phyloP scores from a whole-genome alignment of 495 filamentous ascomycete species.

The Tirmania nivea region DNA sequence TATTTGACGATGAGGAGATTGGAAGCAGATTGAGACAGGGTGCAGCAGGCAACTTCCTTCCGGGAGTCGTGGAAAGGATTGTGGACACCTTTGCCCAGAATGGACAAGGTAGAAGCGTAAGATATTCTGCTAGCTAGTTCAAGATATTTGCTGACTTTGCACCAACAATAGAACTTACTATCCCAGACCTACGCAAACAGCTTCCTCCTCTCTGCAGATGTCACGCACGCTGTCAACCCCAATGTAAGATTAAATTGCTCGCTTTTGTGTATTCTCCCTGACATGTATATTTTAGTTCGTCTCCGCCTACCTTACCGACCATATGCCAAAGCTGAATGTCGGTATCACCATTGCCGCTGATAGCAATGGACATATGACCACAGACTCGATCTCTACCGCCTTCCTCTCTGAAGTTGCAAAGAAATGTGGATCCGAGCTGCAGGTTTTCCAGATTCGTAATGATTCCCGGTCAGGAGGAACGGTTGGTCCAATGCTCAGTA shows the following conservation, averaged over 20 bases:
- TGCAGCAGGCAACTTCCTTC: conserved; percentile 69
- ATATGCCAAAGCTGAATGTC: conserved; percentile 73
- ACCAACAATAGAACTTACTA: conserved; percentile 34
- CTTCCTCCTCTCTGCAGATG: conserved; percentile 82
- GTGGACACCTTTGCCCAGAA: conserved; percentile 41
- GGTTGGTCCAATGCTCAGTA: conserved; percentile 78
- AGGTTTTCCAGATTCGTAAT: conserved; percentile 90
- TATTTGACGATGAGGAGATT: conserved; percentile 95
- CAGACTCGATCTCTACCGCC: conserved; percentile 53
- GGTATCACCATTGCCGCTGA: conserved; percentile 72
- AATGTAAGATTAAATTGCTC: conserved; percentile 25
- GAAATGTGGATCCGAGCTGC: conserved; percentile 43
- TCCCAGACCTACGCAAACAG: conserved; percentile 76
- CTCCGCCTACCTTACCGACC: conserved; percentile 55
- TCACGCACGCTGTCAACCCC: conserved; percentile 85
- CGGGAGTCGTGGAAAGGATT: conserved; percentile 54
- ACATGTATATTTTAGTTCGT: conserved; percentile 28
- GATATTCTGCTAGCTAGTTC: neutral
- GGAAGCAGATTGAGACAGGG: conserved; percentile 78
- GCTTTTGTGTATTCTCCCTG: no score
- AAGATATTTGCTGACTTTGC: neutral
- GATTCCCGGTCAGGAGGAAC: conserved; percentile 75
- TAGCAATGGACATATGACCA: conserved; percentile 48
- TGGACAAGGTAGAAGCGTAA: conserved; percentile 10
- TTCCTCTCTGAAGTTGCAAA: conserved; percentile 55